These are phyloP conservation scores for Saxispiralis lemnorum DNA, from an alignment of 495 filamentous ascomycete species.

Conservation along the genomic window DNA sequence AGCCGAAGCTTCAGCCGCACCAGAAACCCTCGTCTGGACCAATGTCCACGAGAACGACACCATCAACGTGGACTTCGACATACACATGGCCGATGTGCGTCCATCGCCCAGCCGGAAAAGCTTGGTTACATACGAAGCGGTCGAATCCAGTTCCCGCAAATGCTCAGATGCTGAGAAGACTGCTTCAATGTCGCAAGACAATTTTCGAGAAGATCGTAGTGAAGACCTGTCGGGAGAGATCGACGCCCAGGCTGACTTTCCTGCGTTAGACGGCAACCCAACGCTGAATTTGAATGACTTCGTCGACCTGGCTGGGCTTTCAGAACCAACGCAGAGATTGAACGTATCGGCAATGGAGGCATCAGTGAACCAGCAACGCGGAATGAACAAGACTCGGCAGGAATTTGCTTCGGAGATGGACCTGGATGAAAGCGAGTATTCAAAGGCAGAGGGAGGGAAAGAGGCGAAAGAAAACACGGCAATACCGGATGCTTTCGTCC, in stretches of 20 bases:
- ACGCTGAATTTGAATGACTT: slow-evolving; percentile 14
- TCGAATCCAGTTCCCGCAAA: too few relatives aligned
- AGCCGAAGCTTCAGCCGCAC: background rate
- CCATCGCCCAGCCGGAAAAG: too few relatives aligned
- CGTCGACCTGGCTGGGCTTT: slow-evolving; percentile 9
- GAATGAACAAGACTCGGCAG: too few relatives aligned
- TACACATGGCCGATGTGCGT: background rate
- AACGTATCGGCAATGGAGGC: background rate
- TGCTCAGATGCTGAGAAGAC: too few relatives aligned
- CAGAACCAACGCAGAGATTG: slow-evolving; percentile 6
- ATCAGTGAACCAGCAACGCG: too few relatives aligned
- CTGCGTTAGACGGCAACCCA: background rate
- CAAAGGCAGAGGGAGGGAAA: too few relatives aligned
- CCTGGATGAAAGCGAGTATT: too few relatives aligned
- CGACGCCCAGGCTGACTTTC: background rate
- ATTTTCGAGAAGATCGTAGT: background rate
- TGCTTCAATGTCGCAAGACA: too few relatives aligned
- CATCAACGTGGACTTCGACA: slow-evolving; percentile 8
- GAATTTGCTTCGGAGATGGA: too few relatives aligned
- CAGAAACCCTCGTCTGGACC: slow-evolving; percentile 11
- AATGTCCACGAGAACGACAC: slow-evolving; percentile 8
- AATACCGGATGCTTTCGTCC: too few relatives aligned
- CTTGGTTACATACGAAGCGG: too few relatives aligned
- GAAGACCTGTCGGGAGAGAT: background rate
- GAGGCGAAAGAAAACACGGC: too few relatives aligned